These are phyloP conservation scores for Globisporangium echinulatum DNA, from an alignment of 352 stramenopile species.

Conservation along the genomic window DNA sequence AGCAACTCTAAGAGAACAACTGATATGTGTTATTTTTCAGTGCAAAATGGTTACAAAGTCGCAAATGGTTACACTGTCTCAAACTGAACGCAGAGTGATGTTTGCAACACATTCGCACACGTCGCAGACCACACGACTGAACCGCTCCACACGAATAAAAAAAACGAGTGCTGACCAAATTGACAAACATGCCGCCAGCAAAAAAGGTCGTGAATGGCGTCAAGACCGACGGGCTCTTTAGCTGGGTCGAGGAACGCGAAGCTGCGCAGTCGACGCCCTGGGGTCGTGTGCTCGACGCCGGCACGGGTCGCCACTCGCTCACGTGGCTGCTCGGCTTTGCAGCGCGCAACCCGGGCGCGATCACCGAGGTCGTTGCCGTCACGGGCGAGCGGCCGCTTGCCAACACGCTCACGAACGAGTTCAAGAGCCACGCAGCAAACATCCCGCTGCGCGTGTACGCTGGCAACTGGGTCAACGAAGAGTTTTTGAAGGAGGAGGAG, in stretches of 20 bases:
- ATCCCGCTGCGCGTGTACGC: constrained; percentile 37
- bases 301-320: constrained; percentile 87
- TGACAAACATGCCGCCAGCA: constrained; percentile 9
- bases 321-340: constrained; percentile 68
- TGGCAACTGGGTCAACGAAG: constrained; percentile 67
- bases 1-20: no score
- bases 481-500: constrained; percentile 53
- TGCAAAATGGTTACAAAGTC: no score
- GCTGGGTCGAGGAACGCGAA: constrained; percentile 65
- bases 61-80: no score
- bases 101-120: not conserved
- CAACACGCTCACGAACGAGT: constrained; percentile 30
- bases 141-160: not conserved
- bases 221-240: constrained; percentile 70
- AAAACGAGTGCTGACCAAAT: not conserved
- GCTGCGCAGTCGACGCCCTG: constrained; percentile 21
- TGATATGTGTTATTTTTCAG: no score
- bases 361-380: constrained; percentile 54
- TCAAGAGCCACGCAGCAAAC: constrained; percentile 22
- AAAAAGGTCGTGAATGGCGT: constrained; percentile 13
- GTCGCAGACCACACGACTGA: not conserved
- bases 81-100: no score
- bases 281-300: constrained; percentile 83
- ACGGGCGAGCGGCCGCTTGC: constrained; percentile 64
- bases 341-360: constrained; percentile 15